These are phyloP conservation scores for Parascedosporium putredinis DNA, from an alignment of 2,329 filamentous ascomycete species.

Conservation along the genomic window DNA sequence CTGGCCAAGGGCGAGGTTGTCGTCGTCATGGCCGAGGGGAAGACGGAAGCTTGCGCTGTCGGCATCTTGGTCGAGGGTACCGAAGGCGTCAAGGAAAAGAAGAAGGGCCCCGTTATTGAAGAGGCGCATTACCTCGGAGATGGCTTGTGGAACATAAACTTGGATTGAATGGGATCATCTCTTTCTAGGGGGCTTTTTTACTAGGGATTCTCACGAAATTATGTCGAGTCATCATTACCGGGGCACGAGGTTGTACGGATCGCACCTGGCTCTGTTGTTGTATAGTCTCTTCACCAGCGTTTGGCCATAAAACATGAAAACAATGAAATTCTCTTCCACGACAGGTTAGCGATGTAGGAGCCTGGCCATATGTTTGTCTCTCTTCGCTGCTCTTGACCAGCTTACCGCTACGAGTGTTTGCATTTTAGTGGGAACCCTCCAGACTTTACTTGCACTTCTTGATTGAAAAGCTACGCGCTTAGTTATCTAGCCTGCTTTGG, in stretches of 20 bases:
- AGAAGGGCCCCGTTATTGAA: slow-evolving; percentile 90
- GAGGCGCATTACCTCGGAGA: slow-evolving; percentile 90
- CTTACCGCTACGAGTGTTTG: too few relatives aligned
- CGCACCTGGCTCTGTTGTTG: neutral
- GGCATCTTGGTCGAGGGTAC: slow-evolving; percentile 77
- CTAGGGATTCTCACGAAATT: neutral
- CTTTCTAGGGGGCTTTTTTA: neutral
- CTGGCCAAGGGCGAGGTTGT: slow-evolving; percentile 74
- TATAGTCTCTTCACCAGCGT: neutral
- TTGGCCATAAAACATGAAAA: too few relatives aligned
- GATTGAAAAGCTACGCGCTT: too few relatives aligned
- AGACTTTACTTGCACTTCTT: too few relatives aligned
- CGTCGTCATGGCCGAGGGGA: slow-evolving; percentile 85
- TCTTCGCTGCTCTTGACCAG: too few relatives aligned
- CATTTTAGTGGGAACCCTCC: too few relatives aligned
- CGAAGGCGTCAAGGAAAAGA: slow-evolving; percentile 84
- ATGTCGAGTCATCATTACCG: too few relatives aligned
- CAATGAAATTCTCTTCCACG: neutral
- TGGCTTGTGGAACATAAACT: slow-evolving; percentile 70
- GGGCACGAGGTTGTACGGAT: too few relatives aligned
- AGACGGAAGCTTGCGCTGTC: slow-evolving; percentile 81
- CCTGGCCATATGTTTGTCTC: too few relatives aligned
- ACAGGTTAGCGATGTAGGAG: too few relatives aligned
- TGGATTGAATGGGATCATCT: slow-evolving; percentile 27
- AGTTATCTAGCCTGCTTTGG: too few relatives aligned